Evolutionary conservation across 2,329 filamentous ascomycete species (phyloP), one percentile per base, ranked within the genome.

Genomic region (Alternaria sp.): DNA sequence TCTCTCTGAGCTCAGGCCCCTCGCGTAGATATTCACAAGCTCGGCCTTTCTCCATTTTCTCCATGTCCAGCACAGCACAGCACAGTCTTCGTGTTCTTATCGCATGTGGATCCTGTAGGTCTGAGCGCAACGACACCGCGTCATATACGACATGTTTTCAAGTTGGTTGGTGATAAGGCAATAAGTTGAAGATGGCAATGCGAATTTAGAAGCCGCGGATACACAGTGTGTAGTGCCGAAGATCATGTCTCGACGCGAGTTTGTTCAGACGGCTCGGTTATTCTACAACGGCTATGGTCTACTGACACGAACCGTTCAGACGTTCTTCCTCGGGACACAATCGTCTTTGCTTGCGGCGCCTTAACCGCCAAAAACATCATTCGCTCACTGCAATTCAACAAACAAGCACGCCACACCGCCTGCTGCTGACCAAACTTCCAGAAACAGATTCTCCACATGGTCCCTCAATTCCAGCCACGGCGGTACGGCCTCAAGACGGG

Each of bases 401-500:
- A 44, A 30, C 21, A 61, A 65, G 64, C 66, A 68, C 58, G 63
- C 63, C 66, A 68, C 61, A 68, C 66, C 66, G 66, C 66, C 52
- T 59, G 8, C 47, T 28, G 46, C 56, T 60, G 49, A 44, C 45
- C 47, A 28, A 30, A 25, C n/a, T 7, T 28, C n/a, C 15, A 19
- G 13, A 47, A 25, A 21, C 30, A 45, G n/a, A 4, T 21, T 44
- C 52, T 40, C 54, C 54, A 47, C 54, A 13, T 56, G 54, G 28
- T 46, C 59, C 28, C 13, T 30, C 54, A 32, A 56, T 40, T 46
- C 12, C 46, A 40, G 43, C 9, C 43, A 46, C 36, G 50, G 45
- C 40, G 28, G 44, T 36, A 58, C 54, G 54, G 54, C 47, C 40
- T 62, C 28, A 44, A 40, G 17, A 47, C 40, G 40, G 47, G 13